Percentiles rank a stretch among this genome's conserved stretches.
Conservation (phyloP, 176 grass and related monocot species). For the Otatea glauca region DNA sequence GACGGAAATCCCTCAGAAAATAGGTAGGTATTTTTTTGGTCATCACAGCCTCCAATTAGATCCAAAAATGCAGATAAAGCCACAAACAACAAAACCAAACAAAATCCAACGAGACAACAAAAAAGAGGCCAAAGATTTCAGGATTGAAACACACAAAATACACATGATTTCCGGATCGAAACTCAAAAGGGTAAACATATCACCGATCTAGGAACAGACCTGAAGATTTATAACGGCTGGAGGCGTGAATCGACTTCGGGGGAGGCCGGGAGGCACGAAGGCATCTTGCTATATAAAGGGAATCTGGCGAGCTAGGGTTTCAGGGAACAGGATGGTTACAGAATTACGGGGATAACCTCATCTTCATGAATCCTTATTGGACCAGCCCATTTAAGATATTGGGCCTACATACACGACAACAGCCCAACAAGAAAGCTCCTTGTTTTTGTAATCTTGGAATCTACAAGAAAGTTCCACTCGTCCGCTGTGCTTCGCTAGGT, state of each 20-base stretch:
- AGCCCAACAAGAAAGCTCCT: background rate
- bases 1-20: slow-evolving; percentile 58
- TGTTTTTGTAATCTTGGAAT: background rate
- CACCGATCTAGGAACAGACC: background rate
- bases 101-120: background rate
- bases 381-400: background rate
- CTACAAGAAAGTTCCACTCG: too few relatives aligned
- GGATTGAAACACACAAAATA: background rate
- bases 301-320: slow-evolving; percentile 41
- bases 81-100: background rate
- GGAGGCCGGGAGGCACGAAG: too few relatives aligned
- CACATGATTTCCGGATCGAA: background rate
- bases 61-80: background rate
- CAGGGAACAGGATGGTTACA: too few relatives aligned
- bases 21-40: slow-evolving; percentile 66
- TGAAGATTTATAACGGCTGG: background rate
- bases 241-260: background rate
- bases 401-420: too few relatives aligned
- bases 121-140: background rate
- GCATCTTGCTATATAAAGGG: slow-evolving; percentile 24
- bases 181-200: background rate
- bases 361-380: background rate
- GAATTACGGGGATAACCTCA: background rate
- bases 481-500: too few relatives aligned
- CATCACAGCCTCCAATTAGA: slow-evolving; percentile 54